Evolutionary conservation across 805 yeast genomes (phyloP).

Genomic region (Ogataea sp.): DNA sequence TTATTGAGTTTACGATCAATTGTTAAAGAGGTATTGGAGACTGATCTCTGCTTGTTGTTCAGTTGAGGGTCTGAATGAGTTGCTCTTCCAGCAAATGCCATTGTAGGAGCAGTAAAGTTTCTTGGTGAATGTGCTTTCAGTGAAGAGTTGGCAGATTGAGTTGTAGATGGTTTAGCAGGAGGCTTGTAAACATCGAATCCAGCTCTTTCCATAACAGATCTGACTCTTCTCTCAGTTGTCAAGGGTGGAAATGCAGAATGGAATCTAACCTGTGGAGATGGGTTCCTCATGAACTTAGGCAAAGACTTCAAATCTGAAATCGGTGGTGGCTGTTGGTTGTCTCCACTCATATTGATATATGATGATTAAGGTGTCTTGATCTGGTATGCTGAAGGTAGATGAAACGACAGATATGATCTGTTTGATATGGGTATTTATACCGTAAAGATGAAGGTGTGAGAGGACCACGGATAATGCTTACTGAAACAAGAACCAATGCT

Average conservation of each 20-base stretch:
- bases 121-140: constrained; percentile 7
- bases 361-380: background rate
- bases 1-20: constrained; percentile 3
- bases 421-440: no score
- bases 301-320: constrained; percentile 18
- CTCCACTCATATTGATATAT: constrained; percentile 7
- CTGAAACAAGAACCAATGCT: no score
- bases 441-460: no score
- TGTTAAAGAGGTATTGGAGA: constrained; percentile 2
- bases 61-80: background rate
- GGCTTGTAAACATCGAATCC: constrained; percentile 58
- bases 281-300: constrained; percentile 24
- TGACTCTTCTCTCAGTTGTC: constrained; percentile 50
- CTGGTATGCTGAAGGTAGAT: background rate
- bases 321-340: constrained; percentile 4
- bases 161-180: constrained; percentile 7
- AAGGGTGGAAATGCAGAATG: constrained; percentile 65
- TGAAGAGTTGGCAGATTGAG: constrained; percentile 5
- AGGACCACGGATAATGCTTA: no score
- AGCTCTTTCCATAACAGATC: constrained; percentile 73
- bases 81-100: background rate
- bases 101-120: constrained; percentile 16
- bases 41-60: background rate
- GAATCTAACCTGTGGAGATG: constrained; percentile 25
- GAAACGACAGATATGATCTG: no score